A percentile compares a stretch with the other conserved stretches of the same genome.
These are phyloP conservation scores for Skeletonema marinoi DNA, from an alignment of 108 stramenopile species.

Conservation along the genomic window DNA sequence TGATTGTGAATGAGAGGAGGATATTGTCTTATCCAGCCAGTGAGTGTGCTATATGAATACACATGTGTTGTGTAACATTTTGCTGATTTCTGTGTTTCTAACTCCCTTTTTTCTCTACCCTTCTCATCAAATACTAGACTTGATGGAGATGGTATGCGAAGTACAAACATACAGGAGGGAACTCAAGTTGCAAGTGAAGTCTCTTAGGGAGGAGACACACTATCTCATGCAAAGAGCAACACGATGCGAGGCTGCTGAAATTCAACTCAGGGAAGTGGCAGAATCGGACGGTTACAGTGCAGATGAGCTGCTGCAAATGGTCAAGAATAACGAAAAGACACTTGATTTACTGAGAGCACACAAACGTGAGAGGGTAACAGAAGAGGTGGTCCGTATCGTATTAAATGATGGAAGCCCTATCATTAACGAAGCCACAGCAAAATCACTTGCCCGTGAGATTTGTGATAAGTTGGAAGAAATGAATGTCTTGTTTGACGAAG, in stretches of 20 bases:
- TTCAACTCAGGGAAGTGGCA: background rate
- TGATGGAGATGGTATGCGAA: background rate
- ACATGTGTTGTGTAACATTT: background rate
- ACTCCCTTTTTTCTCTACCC: background rate
- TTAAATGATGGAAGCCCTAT: background rate
- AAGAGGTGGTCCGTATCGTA: conserved; percentile 3
- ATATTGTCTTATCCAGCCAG: background rate
- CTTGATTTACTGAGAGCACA: background rate
- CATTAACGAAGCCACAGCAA: background rate
- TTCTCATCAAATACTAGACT: background rate
- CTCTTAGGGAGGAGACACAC: background rate
- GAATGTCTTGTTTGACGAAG: background rate
- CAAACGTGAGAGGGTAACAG: background rate
- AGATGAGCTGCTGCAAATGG: background rate
- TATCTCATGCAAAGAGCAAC: background rate
- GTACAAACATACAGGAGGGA: background rate
- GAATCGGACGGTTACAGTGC: background rate
- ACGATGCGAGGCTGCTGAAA: background rate
- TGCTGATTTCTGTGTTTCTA: background rate
- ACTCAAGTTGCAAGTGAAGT: background rate
- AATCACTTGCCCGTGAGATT: background rate
- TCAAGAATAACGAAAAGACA: background rate
- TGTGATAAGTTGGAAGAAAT: background rate
- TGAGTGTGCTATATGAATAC: background rate
- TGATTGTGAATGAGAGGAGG: background rate